These are phyloP conservation scores for Huntiella moniliformis DNA, from an alignment of 2,329 filamentous ascomycete species.

Conservation along the genomic window DNA sequence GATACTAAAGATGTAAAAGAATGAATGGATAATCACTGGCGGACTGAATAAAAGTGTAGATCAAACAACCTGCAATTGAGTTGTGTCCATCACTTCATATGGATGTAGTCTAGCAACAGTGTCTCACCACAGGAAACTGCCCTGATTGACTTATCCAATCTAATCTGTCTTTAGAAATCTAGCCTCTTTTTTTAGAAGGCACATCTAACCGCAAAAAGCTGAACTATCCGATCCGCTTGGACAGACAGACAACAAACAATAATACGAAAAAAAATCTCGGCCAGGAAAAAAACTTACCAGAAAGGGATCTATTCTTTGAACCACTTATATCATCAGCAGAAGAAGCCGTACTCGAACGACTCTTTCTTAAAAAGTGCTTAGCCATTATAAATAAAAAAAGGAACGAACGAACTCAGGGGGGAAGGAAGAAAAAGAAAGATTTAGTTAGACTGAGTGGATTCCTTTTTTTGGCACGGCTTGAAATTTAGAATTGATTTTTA, in stretches of 20 bases:
- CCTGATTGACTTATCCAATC: neutral
- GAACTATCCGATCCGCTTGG: neutral
- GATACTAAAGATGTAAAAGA: too few relatives aligned
- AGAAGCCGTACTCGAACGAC: conserved; percentile 7
- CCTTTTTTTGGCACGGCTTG: too few relatives aligned
- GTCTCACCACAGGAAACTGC: neutral
- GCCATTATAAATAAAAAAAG: conserved; percentile 9
- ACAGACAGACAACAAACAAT: neutral
- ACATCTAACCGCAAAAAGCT: neutral
- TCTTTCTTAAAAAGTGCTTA: conserved; percentile 11
- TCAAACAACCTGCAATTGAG: too few relatives aligned
- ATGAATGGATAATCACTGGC: too few relatives aligned
- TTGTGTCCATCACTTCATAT: neutral
- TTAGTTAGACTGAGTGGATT: too few relatives aligned
- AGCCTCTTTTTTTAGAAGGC: neutral
- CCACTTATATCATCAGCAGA: conserved; percentile 1
- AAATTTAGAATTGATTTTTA: too few relatives aligned
- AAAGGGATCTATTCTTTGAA: conserved; percentile 6
- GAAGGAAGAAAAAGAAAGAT: conserved; percentile 4
- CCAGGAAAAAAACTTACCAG: conserved; percentile 8
- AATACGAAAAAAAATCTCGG: neutral
- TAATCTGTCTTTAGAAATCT: neutral
- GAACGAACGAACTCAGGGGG: conserved; percentile 1
- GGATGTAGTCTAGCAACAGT: neutral
- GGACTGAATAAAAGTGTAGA: too few relatives aligned